Percentiles rank a stretch among this genome's conserved stretches.
These are phyloP conservation scores for Curvularia sp. DNA, from an alignment of 2,329 filamentous ascomycete genomes.

Conservation along the genomic window DNA sequence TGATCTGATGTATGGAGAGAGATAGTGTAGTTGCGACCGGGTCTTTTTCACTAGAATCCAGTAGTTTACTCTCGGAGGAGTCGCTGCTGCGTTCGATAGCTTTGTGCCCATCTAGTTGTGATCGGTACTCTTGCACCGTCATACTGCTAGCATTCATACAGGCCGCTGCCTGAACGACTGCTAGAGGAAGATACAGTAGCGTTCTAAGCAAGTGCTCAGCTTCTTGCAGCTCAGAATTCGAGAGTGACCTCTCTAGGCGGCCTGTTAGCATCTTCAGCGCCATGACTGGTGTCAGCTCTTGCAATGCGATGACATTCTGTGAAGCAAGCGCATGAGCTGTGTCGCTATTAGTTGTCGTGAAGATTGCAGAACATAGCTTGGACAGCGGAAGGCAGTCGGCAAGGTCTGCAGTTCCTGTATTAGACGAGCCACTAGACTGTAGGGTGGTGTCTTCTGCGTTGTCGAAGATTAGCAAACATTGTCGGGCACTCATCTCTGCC, in stretches of 20 bases:
- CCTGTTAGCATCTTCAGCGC: background rate
- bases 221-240: slow-evolving; percentile 13
- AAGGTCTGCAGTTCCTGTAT: background rate
- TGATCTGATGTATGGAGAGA: background rate
- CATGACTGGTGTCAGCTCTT: slow-evolving; percentile 16
- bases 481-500: background rate
- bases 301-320: slow-evolving; percentile 19
- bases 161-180: background rate
- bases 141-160: background rate
- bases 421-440: slow-evolving; percentile 14
- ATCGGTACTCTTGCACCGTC: slow-evolving; percentile 32
- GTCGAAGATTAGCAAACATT: slow-evolving; percentile 23
- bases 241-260: slow-evolving; percentile 2
- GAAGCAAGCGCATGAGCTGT: slow-evolving; percentile 14
- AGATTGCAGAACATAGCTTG: background rate
- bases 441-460: slow-evolving; percentile 35
- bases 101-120: slow-evolving; percentile 6
- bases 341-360: slow-evolving; percentile 16
- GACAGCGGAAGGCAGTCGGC: background rate
- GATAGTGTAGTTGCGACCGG: background rate
- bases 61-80: slow-evolving; percentile 41
- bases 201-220: slow-evolving; percentile 14
- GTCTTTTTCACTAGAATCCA: background rate
- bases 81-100: slow-evolving; percentile 37
- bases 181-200: slow-evolving; percentile 16